Conservation (phyloP, 768 basidiomycete genomes). For the Phaeotremella skinneri region DNA sequence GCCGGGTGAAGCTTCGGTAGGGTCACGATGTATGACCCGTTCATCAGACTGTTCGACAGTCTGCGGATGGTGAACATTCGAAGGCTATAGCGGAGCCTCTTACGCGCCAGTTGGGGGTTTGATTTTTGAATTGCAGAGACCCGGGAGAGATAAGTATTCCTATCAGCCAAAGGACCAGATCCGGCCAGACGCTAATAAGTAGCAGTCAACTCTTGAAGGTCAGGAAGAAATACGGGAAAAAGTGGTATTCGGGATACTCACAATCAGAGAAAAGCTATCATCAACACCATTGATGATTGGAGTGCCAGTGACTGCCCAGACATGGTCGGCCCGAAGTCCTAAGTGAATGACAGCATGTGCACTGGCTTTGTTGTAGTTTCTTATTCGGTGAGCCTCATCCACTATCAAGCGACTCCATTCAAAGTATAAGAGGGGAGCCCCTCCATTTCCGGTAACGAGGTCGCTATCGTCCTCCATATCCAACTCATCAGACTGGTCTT, state of each 20-base stretch:
- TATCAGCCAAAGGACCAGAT: too few relatives aligned
- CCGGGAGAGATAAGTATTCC: too few relatives aligned
- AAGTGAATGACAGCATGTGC: not conserved
- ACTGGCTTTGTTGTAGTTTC: not conserved
- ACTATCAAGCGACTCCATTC: not conserved
- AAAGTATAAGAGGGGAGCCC: not conserved
- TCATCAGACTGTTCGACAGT: not conserved
- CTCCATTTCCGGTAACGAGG: not conserved
- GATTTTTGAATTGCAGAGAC: too few relatives aligned
- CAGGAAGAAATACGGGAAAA: too few relatives aligned
- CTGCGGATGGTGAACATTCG: not conserved
- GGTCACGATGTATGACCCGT: not conserved
- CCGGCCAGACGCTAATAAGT: too few relatives aligned
- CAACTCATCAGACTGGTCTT: not conserved
- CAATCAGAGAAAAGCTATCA: not conserved
- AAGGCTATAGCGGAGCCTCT: not conserved
- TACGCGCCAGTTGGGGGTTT: not conserved
- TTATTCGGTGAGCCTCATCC: not conserved
- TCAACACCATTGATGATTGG: not conserved
- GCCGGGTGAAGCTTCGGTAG: constrained; percentile 1
- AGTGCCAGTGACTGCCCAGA: not conserved
- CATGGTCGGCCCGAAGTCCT: not conserved
- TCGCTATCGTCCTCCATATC: not conserved
- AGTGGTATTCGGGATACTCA: too few relatives aligned
- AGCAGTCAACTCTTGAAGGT: too few relatives aligned